Base-by-base conservation (phyloP, 148 eudicot genomes). In the Pouteria glomerata region DNA sequence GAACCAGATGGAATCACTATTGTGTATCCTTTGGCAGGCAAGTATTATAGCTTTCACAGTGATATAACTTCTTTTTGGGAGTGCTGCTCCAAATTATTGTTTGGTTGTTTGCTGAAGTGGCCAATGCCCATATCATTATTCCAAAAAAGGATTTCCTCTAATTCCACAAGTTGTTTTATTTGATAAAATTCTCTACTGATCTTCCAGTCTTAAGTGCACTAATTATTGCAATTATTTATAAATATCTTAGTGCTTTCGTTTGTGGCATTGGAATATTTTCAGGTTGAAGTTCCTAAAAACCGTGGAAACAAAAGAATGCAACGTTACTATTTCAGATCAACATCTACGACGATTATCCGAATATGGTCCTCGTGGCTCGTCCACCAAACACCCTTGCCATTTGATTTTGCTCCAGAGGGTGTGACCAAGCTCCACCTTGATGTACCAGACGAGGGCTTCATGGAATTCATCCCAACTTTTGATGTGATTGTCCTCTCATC, bases 281-380 rank as follows among this genome's bases (percentile, higher is more conserved):
- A 93, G 98, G 89, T 78, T 56, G 98, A 94, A 79, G 91, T 69
- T 73, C 98, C 98, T 34, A 89, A 89, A 78, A 94, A 91, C 76
- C 82, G 97, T 7, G 98, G 98, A 39, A 91, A 91, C 75, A 85
- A 76, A 51, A 90, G 76, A 70, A 91, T 94, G 98, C 98, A 94
- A 30, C 91, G 97, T 41, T 94, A 93, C 79, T 77, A 74, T 66
- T 94, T 94, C 74, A 73, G 80, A 77, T 91, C 97, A 59, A 91
- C 92, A 42, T 81, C 87, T 34, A 93, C 92, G 50, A 86, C 80
- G 91, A 87, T 94, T 58, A 82, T 82, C 65, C 94, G 98, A 8
- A 85, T 91, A 70, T 94, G 98, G 98, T 94, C 98, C 48, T 94
- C 98, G 19, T 94, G 98, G 98, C 97, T 94, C 31, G 90, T 94